Conservation (phyloP, 257 asterid genomes). For the Buddleja alternifolia region DNA sequence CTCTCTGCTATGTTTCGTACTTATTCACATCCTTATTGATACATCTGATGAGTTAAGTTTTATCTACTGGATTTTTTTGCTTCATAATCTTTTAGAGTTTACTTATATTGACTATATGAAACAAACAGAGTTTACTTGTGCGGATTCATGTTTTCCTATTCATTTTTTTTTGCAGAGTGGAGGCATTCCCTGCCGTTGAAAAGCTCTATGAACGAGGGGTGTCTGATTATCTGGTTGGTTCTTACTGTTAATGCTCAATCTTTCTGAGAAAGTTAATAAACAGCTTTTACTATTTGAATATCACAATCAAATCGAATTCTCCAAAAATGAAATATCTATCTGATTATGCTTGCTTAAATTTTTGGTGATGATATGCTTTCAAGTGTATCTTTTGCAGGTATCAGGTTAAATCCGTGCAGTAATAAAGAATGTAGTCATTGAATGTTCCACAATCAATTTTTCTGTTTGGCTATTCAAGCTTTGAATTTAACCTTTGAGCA, state of each 20-base stretch:
- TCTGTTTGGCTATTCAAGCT: slow-evolving; percentile 7
- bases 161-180: slow-evolving; percentile 56
- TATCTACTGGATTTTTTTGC: slow-evolving; percentile 6
- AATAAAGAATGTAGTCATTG: neutral
- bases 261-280: slow-evolving; percentile 21
- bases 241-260: slow-evolving; percentile 16
- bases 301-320: neutral
- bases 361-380: slow-evolving; percentile 17
- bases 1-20: neutral
- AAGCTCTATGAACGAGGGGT: slow-evolving; percentile 85
- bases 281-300: neutral
- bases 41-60: neutral
- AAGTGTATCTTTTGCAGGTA: neutral
- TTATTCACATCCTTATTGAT: slow-evolving; percentile 4
- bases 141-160: neutral
- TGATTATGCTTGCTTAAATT: neutral
- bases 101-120: too few species aligned
- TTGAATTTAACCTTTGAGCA: neutral
- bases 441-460: neutral
- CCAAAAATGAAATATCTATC: slow-evolving; percentile 1
- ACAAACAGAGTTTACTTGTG: neutral
- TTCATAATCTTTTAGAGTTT: neutral
- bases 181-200: slow-evolving; percentile 61
- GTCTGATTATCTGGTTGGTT: slow-evolving; percentile 86
- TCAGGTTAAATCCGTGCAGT: neutral